Base-by-base conservation (phyloP, 2,329 filamentous ascomycete species). In the Amphichorda felina region DNA sequence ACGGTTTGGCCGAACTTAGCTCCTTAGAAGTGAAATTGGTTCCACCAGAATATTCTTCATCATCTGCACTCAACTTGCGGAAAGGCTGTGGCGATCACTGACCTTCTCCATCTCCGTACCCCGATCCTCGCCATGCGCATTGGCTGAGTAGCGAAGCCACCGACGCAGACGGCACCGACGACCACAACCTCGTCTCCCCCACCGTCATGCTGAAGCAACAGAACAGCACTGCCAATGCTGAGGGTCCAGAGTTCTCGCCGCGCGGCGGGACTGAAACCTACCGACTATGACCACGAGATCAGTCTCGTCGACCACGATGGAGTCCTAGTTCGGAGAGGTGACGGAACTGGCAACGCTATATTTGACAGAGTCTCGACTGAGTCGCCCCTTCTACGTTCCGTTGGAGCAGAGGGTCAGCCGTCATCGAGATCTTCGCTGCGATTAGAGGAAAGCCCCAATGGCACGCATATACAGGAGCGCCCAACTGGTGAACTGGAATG, bases 231-330 rank as follows among this genome's bases (percentile, higher is more conserved):
- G 28, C 28, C 26, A 36, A 39, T 39, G 38, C 17, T 29, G 13
- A 26, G 30, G 21, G 34, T 39, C 15, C 22, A n/a, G 14, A 29
- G 22, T 21, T 36, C 34, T 36, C 73, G 74, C 48, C 72, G 75
- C 48, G 68, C 62, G 26, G 51, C 62, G 35, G 60, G 62, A 38
- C 61, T 76, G 38, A 67, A 69, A 52, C 72, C 77, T 43, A 61
- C 59, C 51, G 74, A 80, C 45, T 80, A 79, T 49, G 76, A 81
- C 47, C 81, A 84, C 55, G 76, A 79, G 53, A 87, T 88, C 50
- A 59, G 53, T 44, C 71, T 88, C 26, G 64, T 83, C 44, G 79
- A 85, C 53, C 60, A 65, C 38, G 62, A 63, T 48, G 42, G 50
- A 41, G 45, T 43, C 10, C 37, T 18, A 18, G 33, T n/a, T 28